Evolutionary conservation across 1,139 yeast species (phyloP).

Genomic region (Williopsis jadinii): DNA sequence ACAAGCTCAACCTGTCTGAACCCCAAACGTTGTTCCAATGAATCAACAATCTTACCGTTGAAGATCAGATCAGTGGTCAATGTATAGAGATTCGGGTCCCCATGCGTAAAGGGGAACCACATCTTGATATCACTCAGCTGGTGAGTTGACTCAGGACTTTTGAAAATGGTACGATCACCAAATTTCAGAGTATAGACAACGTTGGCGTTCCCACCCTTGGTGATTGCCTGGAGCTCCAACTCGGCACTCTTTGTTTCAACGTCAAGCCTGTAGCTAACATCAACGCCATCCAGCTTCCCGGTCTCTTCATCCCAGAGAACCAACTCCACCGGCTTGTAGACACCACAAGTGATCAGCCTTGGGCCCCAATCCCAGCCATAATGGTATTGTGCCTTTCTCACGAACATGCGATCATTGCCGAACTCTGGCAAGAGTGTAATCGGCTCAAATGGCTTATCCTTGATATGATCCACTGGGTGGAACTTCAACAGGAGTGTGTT

Average conservation of each 20-base stretch:
- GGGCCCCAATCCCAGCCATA: constrained; percentile 62
- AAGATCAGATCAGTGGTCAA: constrained; percentile 1
- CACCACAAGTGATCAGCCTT: constrained; percentile 39
- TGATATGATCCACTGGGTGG: constrained; percentile 6
- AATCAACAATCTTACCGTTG: background rate
- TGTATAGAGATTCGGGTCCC: constrained; percentile 9
- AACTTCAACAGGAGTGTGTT: constrained; percentile 9
- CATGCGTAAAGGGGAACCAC: constrained; percentile 16
- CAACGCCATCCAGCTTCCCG: constrained; percentile 13
- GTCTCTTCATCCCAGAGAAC: constrained; percentile 20
- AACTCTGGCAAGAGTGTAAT: constrained; percentile 10
- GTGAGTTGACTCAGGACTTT: background rate
- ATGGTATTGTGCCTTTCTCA: constrained; percentile 48
- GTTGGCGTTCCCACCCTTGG: constrained; percentile 3
- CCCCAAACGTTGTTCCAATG: constrained; percentile 7
- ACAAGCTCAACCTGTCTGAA: constrained; percentile 14
- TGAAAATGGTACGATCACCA: constrained; percentile 6
- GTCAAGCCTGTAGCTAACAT: constrained; percentile 9
- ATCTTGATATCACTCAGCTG: constrained; percentile 2
- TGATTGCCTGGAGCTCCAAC: constrained; percentile 4
- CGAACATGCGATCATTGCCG: constrained; percentile 28
- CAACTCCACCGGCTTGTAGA: constrained; percentile 34
- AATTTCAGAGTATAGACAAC: constrained; percentile 4
- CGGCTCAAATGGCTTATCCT: constrained; percentile 7
- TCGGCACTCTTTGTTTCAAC: constrained; percentile 1